Percentiles rank a stretch among this genome's conserved stretches.
Conservation (phyloP, 352 stramenopile species). For the Halophytophthora batemanensis region DNA sequence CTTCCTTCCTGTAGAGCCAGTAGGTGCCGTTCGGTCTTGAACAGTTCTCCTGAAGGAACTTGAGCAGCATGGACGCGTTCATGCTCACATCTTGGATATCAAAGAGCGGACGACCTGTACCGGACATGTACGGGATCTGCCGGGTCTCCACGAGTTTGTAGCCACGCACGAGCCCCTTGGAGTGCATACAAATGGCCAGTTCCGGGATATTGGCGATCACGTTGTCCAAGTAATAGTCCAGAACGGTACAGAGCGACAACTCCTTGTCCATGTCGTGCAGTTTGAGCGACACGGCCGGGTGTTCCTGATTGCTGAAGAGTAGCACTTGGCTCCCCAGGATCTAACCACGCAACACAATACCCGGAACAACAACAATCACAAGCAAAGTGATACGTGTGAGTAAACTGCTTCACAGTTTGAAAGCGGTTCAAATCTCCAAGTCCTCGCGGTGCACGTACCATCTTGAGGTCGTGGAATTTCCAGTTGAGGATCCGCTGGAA, state of each 20-base stretch:
- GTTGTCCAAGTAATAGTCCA: constrained; percentile 88
- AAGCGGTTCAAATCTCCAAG: too few relatives aligned
- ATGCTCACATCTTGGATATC: constrained; percentile 85
- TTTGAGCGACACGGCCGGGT: constrained; percentile 78
- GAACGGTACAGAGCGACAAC: constrained; percentile 72
- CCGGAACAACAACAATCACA: not conserved
- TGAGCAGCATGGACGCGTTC: constrained; percentile 84
- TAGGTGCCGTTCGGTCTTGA: constrained; percentile 81
- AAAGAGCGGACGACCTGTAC: constrained; percentile 56
- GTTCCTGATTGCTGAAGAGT: constrained; percentile 81
- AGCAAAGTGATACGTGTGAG: not conserved
- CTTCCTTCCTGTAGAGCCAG: constrained; percentile 78
- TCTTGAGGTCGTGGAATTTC: constrained; percentile 87
- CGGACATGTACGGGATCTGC: constrained; percentile 81
- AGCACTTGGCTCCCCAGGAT: constrained; percentile 81
- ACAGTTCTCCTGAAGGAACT: constrained; percentile 86
- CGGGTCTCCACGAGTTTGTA: constrained; percentile 85
- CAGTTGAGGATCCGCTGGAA: constrained; percentile 83
- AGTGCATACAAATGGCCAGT: constrained; percentile 85
- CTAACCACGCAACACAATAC: constrained; percentile 16
- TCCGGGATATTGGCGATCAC: constrained; percentile 87
- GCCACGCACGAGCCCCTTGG: constrained; percentile 75
- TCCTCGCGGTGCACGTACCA: constrained; percentile 35
- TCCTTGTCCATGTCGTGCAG: constrained; percentile 87
- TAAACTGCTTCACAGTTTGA: too few relatives aligned